Conservation (phyloP, 177 flowering plant species). For the Telopea speciosissima region DNA sequence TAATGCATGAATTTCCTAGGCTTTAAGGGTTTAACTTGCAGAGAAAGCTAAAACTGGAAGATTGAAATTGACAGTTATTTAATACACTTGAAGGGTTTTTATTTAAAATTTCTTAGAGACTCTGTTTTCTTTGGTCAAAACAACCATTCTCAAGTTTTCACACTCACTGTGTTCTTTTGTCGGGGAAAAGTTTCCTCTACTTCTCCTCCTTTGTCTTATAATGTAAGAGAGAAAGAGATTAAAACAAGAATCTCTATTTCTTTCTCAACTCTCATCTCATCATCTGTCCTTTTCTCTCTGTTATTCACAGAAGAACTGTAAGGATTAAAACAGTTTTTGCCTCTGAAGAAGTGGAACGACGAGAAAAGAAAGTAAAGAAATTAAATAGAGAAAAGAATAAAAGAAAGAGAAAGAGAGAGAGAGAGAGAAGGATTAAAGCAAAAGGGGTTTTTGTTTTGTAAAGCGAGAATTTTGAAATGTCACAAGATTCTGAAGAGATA, state of each 20-base stretch:
- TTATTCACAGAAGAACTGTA: constrained; percentile 5
- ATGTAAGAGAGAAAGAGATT: no score
- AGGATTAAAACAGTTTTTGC: background rate
- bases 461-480: constrained; percentile 48
- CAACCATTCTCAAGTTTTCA: constrained; percentile 28
- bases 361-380: background rate
- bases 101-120: background rate
- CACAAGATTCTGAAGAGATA: constrained; percentile 70
- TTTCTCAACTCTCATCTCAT: background rate
- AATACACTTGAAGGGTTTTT: no score
- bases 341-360: constrained; percentile 1
- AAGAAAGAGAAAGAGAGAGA: constrained; percentile 9
- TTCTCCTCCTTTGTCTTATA: constrained; percentile 22
- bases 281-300: constrained; percentile 7
- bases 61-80: background rate
- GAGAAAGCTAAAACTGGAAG: background rate
- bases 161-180: constrained; percentile 23
- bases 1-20: background rate
- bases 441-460: constrained; percentile 17
- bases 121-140: constrained; percentile 7
- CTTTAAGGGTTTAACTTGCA: background rate
- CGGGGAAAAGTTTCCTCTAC: constrained; percentile 25
- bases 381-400: background rate
- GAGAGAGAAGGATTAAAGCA: background rate
- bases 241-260: background rate